Evolutionary conservation across 129 eudicot species (phyloP).

Genomic region (Flaveria ramosissima): DNA sequence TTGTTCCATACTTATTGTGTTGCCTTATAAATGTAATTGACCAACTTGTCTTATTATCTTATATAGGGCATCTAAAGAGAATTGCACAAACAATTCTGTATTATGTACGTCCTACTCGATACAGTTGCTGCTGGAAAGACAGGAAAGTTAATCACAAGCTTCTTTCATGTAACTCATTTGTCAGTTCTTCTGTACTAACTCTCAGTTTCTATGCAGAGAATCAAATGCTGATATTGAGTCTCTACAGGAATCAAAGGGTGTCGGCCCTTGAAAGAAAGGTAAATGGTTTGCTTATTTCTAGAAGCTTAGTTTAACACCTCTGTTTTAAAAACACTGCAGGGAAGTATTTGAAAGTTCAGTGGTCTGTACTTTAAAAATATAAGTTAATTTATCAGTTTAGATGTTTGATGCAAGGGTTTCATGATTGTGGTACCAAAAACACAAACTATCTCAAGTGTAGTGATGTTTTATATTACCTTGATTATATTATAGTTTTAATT

Average conservation of each 20-base stretch:
- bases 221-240: conserved; percentile 83
- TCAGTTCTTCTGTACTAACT: conserved; percentile 23
- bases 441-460: not conserved
- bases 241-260: conserved; percentile 77
- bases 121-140: conserved; percentile 13
- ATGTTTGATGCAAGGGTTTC: not conserved
- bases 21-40: not conserved
- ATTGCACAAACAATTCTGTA: not conserved
- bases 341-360: too few species aligned
- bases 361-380: not conserved
- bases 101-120: not conserved
- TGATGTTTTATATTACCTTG: not conserved
- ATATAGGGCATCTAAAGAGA: conserved; percentile 3
- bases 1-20: conserved; percentile 7
- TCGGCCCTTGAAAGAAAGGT: conserved; percentile 93
- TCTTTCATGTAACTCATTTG: not conserved
- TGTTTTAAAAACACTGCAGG: not conserved
- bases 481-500: not conserved
- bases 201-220: conserved; percentile 44
- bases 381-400: not conserved
- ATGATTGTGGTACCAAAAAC: not conserved
- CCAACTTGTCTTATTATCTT: conserved; percentile 9
- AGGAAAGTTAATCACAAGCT: not conserved
- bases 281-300: not conserved
- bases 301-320: not conserved